Evolutionary conservation across 2,329 filamentous ascomycete genomes (phyloP), one percentile per base, ranked within the genome.

Genomic region (Monilinia laxa): DNA sequence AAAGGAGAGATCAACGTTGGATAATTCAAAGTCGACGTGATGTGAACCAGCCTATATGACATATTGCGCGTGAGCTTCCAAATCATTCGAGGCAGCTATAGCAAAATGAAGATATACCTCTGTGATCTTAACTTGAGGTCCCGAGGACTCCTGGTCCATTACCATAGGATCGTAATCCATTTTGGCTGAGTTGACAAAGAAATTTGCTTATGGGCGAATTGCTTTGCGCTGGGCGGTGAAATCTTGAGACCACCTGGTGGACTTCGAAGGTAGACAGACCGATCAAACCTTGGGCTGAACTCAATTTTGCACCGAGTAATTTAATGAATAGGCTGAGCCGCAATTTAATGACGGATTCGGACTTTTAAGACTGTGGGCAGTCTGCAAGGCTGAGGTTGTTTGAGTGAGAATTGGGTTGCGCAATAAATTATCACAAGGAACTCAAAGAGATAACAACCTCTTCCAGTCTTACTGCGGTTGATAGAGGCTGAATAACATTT

Each of bases 11-110:
- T 96, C 92, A 75, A 94, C 91, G 77, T 92, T 92, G 75, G 87
- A 90, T 67, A 99, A 87, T 79, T 95, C 89, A 82, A 98, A 98
- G 80, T 97, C 90, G 78, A 97, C 93, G 75, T 91, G 89, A 74
- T 88, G 87, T 70, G 82, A 82, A 76, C 93, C 91, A 71, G 91
- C 91, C 92, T 97, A 73, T 97, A 73, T 68, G 23, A 40, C 28
- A 60, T 40, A 31, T 54, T 67, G 67, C 67, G 69, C 63, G 68
- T 74, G 66, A 76, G 73, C 59, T 67, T 68, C 66, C 42, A 47
- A 28, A 23, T 58, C 54, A 67, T 63, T 53, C 3, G 42, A 60
- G 25, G 23, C 11, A 20, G 47, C 18, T 16, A 45, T 47, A 35
- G 59, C 49, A 64, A 42, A 25, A 42, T 47, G 18, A 28, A 54